Percentiles rank a stretch among this genome's conserved stretches.
phyloP scores from a whole-genome alignment of 2,329 filamentous ascomycete genomes.

The Botrytis fragariae region DNA sequence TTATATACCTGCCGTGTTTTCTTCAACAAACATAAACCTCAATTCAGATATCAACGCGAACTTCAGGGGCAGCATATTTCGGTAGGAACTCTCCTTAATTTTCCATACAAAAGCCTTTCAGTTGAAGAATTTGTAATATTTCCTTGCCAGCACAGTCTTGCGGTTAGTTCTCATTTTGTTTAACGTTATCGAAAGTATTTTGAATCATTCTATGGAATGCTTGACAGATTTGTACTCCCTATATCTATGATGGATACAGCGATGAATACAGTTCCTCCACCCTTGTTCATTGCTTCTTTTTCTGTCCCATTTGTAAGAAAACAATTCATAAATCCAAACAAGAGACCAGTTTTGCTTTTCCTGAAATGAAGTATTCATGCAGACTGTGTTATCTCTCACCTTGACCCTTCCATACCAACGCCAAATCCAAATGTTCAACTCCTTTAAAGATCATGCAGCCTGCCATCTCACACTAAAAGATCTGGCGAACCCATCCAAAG shows the following conservation, averaged over 20 bases:
- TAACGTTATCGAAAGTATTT: neutral
- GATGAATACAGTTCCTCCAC: neutral
- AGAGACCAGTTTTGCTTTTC: neutral
- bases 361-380: neutral
- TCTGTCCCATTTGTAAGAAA: neutral
- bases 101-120: neutral
- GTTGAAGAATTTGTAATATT: neutral
- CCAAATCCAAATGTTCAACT: neutral
- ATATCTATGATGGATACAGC: neutral
- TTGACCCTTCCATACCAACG: too few relatives aligned
- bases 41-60: neutral
- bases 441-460: neutral
- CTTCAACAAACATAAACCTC: neutral
- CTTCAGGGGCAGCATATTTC: neutral
- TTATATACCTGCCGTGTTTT: neutral
- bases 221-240: neutral
- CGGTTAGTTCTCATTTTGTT: too few relatives aligned
- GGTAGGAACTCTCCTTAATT: neutral
- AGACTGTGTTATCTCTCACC: neutral
- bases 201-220: neutral
- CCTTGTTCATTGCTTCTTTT: neutral
- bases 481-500: neutral
- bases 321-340: neutral
- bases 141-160: too few relatives aligned
- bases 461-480: slow-evolving; percentile 8